Evolutionary conservation across 1,284 basidiomycete species (phyloP), one percentile per base, ranked within the genome.

Genomic region (Naganishia sp.): DNA sequence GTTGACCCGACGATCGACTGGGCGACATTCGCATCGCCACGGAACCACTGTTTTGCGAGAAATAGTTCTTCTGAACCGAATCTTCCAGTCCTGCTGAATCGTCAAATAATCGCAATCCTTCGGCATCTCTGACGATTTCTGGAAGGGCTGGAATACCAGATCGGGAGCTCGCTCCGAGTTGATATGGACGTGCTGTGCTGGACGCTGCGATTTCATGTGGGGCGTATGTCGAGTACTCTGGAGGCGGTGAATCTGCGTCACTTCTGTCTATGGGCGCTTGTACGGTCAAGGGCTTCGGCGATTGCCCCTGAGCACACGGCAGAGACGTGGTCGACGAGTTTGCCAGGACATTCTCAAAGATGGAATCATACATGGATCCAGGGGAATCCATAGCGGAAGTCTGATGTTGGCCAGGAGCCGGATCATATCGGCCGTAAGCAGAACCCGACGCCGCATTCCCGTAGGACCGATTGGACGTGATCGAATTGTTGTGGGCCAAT

Each of bases 151-250:
- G 59, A n/a, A 10, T 48, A 15, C 33, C 59, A 10, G 25, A 52
- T 42, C 59, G 49, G 21, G 48, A 43, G 9, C 11, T 18, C 18
- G 49, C 25, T n/a, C 21, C 48, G 25, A 48, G 16, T 18, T 25
- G 23, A 18, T 54, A 33, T 7, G 52, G 42, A 15, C 52, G 61
- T 15, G 13, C n/a, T 15, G 61, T 46, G 28, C 28, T 54, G 5
- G 50, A 28, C 18, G 33, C 21, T 15, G 52, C 25, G 25, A 48
- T 13, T n/a, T 61, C 59, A 43, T 61, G 59, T 6, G 59, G 39
- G 21, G 48, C 59, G 43, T 61, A 61, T 15, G 59, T 61, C 48
- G 59, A 61, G 48, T 61, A 61, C 45, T 61, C 59, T 5, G 59
- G 59, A 2, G 59, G 59, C 16, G 59, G 59, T 23, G 59, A 61